Conservation (phyloP, 257 asterid species). For the Orobanche coerulescens region DNA sequence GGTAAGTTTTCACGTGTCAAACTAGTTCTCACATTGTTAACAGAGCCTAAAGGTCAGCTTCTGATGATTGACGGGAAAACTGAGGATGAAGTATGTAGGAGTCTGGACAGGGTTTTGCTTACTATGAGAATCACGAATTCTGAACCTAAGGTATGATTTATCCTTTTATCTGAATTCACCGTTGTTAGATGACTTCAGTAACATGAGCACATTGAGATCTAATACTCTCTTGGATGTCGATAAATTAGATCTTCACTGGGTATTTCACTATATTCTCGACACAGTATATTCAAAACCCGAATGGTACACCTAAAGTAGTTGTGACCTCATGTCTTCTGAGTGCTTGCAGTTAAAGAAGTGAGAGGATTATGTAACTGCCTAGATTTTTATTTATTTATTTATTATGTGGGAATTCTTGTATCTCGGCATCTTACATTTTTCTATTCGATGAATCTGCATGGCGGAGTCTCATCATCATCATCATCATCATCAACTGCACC, state of each 20-base stretch:
- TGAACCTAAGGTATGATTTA: slow-evolving; percentile 69
- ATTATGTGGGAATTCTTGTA: neutral
- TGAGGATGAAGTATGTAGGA: slow-evolving; percentile 82
- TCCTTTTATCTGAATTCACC: neutral
- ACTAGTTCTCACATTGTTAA: slow-evolving; percentile 26
- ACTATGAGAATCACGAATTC: slow-evolving; percentile 88
- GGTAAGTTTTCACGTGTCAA: slow-evolving; percentile 20
- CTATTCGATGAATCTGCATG: neutral
- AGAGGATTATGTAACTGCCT: neutral
- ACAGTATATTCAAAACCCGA: neutral
- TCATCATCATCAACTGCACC: too few relatives aligned
- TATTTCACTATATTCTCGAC: neutral
- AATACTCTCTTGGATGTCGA: slow-evolving; percentile 1
- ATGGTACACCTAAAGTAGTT: neutral
- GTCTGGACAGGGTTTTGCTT: slow-evolving; percentile 90
- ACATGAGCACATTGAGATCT: neutral
- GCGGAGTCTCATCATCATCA: too few relatives aligned
- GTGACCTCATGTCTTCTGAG: neutral
- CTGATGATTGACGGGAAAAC: slow-evolving; percentile 85
- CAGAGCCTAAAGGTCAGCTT: slow-evolving; percentile 99
- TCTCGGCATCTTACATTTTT: neutral
- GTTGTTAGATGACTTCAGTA: neutral
- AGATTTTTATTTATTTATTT: neutral
- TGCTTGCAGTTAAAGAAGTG: neutral
- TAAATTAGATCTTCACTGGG: slow-evolving; percentile 8